Evolutionary conservation across 2,329 filamentous ascomycete genomes (phyloP).

Genomic region (Epicoccum sorghinum): DNA sequence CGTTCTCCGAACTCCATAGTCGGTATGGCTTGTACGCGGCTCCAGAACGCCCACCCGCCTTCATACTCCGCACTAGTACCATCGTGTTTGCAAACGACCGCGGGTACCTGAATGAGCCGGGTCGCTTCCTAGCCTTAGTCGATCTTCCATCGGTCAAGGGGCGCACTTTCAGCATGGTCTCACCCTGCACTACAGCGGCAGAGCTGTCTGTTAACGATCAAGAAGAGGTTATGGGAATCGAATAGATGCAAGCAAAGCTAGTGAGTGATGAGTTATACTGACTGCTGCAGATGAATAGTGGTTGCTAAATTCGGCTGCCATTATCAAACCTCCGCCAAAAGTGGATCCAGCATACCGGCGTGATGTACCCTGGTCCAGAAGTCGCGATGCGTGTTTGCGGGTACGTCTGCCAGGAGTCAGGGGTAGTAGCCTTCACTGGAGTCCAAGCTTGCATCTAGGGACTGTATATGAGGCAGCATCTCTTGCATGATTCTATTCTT

Average conservation of each 20-base stretch:
- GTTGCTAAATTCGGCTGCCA: slow-evolving; percentile 1
- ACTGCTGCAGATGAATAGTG: background rate
- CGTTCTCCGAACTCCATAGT: slow-evolving; percentile 4
- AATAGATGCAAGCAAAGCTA: background rate
- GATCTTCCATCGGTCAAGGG: background rate
- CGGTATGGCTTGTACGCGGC: slow-evolving; percentile 7
- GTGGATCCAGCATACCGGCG: slow-evolving; percentile 6
- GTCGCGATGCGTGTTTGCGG: background rate
- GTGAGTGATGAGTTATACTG: background rate
- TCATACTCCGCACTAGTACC: slow-evolving; percentile 1
- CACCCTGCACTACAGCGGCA: background rate
- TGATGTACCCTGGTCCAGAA: slow-evolving; percentile 3
- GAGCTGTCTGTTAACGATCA: background rate
- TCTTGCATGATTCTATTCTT: slow-evolving; percentile 5
- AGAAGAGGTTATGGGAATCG: background rate
- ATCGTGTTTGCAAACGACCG: slow-evolving; percentile 1
- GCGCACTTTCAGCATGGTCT: background rate
- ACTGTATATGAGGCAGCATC: slow-evolving; percentile 9
- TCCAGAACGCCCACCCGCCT: slow-evolving; percentile 14
- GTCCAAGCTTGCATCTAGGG: slow-evolving; percentile 7
- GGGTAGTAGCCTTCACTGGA: slow-evolving; percentile 3
- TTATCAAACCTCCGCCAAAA: slow-evolving; percentile 4
- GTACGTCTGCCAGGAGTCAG: slow-evolving; percentile 4
- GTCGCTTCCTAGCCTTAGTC: background rate
- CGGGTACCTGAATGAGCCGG: slow-evolving; percentile 11